Conservation (phyloP, 345 rosid genomes). For the Eucalyptus decipiens region DNA sequence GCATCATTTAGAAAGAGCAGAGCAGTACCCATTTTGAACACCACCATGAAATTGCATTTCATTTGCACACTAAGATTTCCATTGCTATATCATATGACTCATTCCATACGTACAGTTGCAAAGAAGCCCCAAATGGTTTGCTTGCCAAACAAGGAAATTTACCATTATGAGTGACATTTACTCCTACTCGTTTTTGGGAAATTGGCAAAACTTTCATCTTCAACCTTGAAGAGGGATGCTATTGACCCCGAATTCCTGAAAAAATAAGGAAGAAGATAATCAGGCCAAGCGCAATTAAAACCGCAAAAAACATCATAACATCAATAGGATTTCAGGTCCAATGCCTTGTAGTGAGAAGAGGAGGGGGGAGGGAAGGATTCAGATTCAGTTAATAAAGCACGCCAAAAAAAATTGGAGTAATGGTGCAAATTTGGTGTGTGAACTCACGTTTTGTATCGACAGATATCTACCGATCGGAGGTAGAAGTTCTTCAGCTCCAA, state of each 20-base stretch:
- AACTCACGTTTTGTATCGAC: neutral
- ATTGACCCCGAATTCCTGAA: neutral
- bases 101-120: neutral
- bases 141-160: neutral
- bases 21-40: neutral
- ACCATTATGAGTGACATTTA: neutral
- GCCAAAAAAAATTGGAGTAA: neutral
- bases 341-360: neutral
- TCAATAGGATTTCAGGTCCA: neutral
- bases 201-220: neutral
- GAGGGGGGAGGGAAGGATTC: neutral
- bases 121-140: neutral
- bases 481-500: slow-evolving; percentile 30
- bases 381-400: neutral
- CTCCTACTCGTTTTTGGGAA: neutral
- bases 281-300: neutral
- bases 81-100: neutral
- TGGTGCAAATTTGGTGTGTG: neutral
- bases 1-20: neutral
- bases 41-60: neutral
- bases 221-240: neutral
- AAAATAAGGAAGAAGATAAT: neutral
- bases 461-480: slow-evolving; percentile 2
- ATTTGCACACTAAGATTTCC: neutral
- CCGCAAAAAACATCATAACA: neutral